phyloP scores from a whole-genome alignment of 108 stramenopile species.

The Hondaea fermentalgiana region DNA sequence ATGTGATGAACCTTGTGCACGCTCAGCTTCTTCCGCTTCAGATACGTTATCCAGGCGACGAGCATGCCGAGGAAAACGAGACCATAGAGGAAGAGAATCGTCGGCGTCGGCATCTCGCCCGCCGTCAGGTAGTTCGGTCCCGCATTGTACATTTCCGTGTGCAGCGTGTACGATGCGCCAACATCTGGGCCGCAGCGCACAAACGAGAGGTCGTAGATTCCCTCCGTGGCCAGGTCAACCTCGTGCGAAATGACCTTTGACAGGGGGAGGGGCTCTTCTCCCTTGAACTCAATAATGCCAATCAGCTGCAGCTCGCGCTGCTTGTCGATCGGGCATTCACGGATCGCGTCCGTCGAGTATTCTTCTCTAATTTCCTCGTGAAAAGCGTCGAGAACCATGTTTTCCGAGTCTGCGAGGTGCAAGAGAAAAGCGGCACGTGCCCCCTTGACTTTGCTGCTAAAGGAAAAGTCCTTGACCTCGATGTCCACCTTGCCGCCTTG shows the following conservation, averaged over 20 bases:
- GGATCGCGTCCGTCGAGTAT: neutral
- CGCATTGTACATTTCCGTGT: constrained; percentile 69
- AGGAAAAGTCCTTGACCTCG: constrained; percentile 44
- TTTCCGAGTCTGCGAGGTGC: constrained; percentile 30
- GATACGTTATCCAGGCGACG: constrained; percentile 60
- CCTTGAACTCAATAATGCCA: constrained; percentile 4
- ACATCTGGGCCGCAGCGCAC: constrained; percentile 41
- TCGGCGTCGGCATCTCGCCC: constrained; percentile 77
- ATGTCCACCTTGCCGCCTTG: constrained; percentile 64
- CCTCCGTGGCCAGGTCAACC: constrained; percentile 55
- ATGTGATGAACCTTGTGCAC: constrained; percentile 86
- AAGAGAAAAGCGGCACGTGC: neutral
- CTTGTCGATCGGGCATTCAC: neutral
- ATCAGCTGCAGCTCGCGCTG: neutral
- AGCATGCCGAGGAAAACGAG: constrained; percentile 57
- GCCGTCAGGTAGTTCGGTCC: constrained; percentile 78
- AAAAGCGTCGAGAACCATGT: neutral
- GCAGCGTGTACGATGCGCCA: constrained; percentile 65
- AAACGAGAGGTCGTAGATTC: constrained; percentile 82
- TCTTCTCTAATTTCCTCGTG: neutral
- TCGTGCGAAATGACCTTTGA: constrained; percentile 17
- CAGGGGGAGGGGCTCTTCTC: neutral
- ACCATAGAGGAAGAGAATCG: constrained; percentile 68
- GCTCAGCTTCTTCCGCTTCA: constrained; percentile 47
- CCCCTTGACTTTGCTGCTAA: neutral